Evolutionary conservation across 306 rosid genomes (phyloP).

Genomic region (Abrus precatorius): DNA sequence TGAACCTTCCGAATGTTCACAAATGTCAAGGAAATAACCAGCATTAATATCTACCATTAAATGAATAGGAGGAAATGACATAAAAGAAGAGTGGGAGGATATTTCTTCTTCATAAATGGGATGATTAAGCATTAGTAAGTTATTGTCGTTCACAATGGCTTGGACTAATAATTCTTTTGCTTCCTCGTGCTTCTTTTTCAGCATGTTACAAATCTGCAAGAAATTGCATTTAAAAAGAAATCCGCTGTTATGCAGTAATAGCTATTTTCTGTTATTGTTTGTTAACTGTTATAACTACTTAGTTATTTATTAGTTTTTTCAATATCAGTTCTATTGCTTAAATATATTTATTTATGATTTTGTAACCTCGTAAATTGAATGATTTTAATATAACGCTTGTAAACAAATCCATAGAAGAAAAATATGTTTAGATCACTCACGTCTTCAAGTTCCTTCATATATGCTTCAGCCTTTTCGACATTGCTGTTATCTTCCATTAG

Average conservation of each 20-base stretch:
- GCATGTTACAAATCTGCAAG: conserved; percentile 83
- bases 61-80: conserved; percentile 25
- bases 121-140: conserved; percentile 92
- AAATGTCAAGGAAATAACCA: conserved; percentile 60
- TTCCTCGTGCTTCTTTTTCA: conserved; percentile 87
- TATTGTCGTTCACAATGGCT: conserved; percentile 79
- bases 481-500: conserved; percentile 67
- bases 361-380: conserved; percentile 35
- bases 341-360: conserved; percentile 16
- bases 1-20: conserved; percentile 76
- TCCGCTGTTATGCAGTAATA: not conserved
- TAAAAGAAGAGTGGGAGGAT: conserved; percentile 62
- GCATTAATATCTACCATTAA: conserved; percentile 15
- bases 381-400: conserved; percentile 5
- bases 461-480: conserved; percentile 87
- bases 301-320: not conserved
- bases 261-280: too few species aligned
- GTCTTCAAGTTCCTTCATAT: conserved; percentile 84
- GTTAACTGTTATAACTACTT: too few species aligned
- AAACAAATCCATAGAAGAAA: conserved; percentile 34
- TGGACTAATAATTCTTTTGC: conserved; percentile 83
- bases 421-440: conserved; percentile 62
- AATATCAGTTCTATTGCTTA: conserved; percentile 1
- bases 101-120: conserved; percentile 84
- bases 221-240: conserved; percentile 35